Conservation (phyloP, 768 basidiomycete genomes). For the Boletales sp. region DNA sequence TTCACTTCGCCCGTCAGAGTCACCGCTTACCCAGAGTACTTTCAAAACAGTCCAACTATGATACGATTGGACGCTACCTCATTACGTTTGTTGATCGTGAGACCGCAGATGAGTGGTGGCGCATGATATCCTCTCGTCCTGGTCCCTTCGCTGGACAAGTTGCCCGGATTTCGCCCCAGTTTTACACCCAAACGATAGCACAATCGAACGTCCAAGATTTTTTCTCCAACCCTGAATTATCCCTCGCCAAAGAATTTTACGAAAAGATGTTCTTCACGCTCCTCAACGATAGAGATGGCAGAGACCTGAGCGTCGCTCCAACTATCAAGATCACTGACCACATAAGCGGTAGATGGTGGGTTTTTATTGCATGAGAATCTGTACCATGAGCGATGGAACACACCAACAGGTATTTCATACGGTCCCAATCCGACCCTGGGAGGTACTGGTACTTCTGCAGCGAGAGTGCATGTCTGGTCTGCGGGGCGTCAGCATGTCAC, state of each 20-base stretch:
- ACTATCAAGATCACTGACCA: constrained; percentile 1
- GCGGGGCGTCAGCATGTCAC: not conserved
- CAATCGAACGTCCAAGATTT: not conserved
- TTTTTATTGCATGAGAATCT: too few species aligned
- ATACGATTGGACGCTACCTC: constrained; percentile 2
- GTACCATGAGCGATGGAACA: too few species aligned
- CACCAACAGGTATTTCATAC: not conserved
- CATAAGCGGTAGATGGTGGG: constrained; percentile 3
- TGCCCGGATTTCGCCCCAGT: constrained; percentile 1
- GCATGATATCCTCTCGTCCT: constrained; percentile 15
- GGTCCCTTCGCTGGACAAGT: constrained; percentile 3
- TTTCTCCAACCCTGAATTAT: not conserved
- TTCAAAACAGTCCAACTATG: not conserved
- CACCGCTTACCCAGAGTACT: not conserved
- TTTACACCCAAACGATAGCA: not conserved
- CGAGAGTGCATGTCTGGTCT: not conserved
- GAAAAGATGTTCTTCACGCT: constrained; percentile 2
- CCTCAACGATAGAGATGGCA: not conserved
- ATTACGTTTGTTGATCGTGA: constrained; percentile 19
- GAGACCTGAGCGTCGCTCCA: not conserved
- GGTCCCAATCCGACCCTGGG: not conserved
- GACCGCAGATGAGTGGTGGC: constrained; percentile 27
- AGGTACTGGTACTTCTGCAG: not conserved
- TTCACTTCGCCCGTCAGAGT: not conserved
- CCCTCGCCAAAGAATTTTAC: not conserved